Conservation (phyloP, 2,329 filamentous ascomycete genomes). For the Fusarium setosum region DNA sequence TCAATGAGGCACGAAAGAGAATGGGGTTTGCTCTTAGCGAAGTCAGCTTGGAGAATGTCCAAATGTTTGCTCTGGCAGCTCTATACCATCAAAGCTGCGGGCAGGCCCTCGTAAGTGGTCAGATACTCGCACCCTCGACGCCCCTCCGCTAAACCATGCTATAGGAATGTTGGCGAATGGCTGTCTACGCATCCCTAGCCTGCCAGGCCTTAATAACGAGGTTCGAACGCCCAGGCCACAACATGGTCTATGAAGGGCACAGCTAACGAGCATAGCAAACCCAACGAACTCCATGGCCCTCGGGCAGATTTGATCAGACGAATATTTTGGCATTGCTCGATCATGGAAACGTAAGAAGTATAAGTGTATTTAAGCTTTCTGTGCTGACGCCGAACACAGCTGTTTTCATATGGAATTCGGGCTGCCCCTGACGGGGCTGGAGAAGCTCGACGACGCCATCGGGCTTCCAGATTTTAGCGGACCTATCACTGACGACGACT, state of each 20-base stretch:
- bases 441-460: slow-evolving; percentile 63
- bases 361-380: background rate
- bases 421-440: slow-evolving; percentile 65
- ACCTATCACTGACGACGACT: slow-evolving; percentile 59
- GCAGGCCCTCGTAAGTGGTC: slow-evolving; percentile 57
- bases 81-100: slow-evolving; percentile 66
- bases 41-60: slow-evolving; percentile 68
- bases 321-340: slow-evolving; percentile 42
- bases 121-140: background rate
- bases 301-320: slow-evolving; percentile 41
- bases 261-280: slow-evolving; percentile 28
- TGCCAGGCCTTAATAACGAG: slow-evolving; percentile 67
- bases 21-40: slow-evolving; percentile 67
- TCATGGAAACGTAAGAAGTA: slow-evolving; percentile 40
- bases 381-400: slow-evolving; percentile 47
- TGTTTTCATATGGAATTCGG: slow-evolving; percentile 69
- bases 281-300: slow-evolving; percentile 37
- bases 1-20: slow-evolving; percentile 71
- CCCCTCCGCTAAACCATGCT: slow-evolving; percentile 10
- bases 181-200: slow-evolving; percentile 64
- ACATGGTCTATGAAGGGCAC: background rate
- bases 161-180: slow-evolving; percentile 71
- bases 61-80: slow-evolving; percentile 67
- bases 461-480: slow-evolving; percentile 65
- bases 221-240: slow-evolving; percentile 45